Evolutionary conservation across 75 land plant species (phyloP), one percentile per base, ranked within the genome.

Genomic region (Cryptomeria japonica): DNA sequence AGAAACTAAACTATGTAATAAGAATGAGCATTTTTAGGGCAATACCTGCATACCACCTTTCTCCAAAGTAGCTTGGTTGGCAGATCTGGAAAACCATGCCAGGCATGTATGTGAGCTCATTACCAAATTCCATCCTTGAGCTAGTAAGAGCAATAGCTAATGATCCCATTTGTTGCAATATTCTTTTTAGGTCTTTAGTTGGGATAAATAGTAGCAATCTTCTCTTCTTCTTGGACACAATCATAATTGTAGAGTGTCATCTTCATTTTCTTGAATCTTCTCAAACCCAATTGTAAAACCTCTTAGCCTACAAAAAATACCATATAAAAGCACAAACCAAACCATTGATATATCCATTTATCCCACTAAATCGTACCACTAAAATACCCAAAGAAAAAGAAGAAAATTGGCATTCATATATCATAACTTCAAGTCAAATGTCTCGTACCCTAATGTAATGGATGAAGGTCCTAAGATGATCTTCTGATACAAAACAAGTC

Each of bases 11-110:
- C 14, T 75, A 12, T 32, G 16, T 12, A 5, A 34, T 1, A 72
- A 32, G 37, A 1, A 12, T 32, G 72, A 68, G 37, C 2, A 25
- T 34, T n/a, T 32, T 13, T 32, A 10, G 37, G 15, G 34, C 32
- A 36, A 38, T 89, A 96, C 98, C 97, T 96, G 98, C 97, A 96
- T 96, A 37, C 98, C 96, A 14, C 87, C 96, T 18, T 70, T 84
- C 88, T 96, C 98, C 53, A 93, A 86, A n/a, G 11, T 39, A 25
- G 98, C 86, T 37, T 85, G 19, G 85, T 96, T 96, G 12, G 96
- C 94, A 37, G 93, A 92, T 80, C 92, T 88, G n/a, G 9, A 97
- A 94, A 28, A 96, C 98, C 95, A 95, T 92, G 22, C 95, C 97
- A 0, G 90, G 87, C 84, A 87, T 53, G 58, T 96, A 96, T 32